Conservation (phyloP, 2,329 filamentous ascomycete genomes). For the Parascedosporium putredinis region DNA sequence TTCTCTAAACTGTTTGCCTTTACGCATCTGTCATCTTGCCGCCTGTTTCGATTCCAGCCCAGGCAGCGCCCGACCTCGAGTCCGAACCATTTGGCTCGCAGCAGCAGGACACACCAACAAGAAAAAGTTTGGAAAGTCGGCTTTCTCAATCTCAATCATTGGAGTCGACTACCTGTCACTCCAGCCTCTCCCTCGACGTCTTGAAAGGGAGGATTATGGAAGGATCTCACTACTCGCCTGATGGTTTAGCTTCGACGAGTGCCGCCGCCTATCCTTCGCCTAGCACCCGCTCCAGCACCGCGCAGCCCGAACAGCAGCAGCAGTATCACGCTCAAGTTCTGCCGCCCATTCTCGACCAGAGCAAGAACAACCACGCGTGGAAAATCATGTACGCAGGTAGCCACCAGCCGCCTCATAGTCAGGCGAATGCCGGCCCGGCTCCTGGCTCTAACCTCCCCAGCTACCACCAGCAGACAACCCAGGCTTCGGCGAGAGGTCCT, state of each 20-base stretch:
- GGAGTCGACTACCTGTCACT: neutral
- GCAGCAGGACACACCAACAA: neutral
- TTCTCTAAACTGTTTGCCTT: neutral
- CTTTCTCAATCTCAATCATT: neutral
- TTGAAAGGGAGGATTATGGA: constrained; percentile 32
- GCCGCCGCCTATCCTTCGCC: constrained; percentile 8
- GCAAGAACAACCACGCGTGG: constrained; percentile 32
- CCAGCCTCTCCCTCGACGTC: neutral
- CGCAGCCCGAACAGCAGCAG: constrained; percentile 8
- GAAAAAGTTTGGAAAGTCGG: no score
- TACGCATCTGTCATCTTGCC: neutral
- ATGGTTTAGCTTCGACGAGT: constrained; percentile 31
- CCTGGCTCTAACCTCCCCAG: constrained; percentile 41
- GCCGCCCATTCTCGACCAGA: constrained; percentile 19
- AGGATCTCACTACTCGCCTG: constrained; percentile 42
- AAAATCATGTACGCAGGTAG: constrained; percentile 40
- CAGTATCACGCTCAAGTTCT: constrained; percentile 4
- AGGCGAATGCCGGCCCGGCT: constrained; percentile 52
- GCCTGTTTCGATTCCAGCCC: neutral
- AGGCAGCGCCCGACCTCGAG: neutral
- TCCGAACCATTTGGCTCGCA: neutral
- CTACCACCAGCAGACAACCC: constrained; percentile 40
- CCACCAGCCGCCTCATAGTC: constrained; percentile 52
- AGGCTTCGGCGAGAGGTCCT: constrained; percentile 35
- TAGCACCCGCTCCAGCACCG: constrained; percentile 4